Percentiles rank a stretch among this genome's conserved stretches.
These are phyloP conservation scores for Fusarium sp. DNA, from an alignment of 2,329 filamentous ascomycete species.

Conservation along the genomic window DNA sequence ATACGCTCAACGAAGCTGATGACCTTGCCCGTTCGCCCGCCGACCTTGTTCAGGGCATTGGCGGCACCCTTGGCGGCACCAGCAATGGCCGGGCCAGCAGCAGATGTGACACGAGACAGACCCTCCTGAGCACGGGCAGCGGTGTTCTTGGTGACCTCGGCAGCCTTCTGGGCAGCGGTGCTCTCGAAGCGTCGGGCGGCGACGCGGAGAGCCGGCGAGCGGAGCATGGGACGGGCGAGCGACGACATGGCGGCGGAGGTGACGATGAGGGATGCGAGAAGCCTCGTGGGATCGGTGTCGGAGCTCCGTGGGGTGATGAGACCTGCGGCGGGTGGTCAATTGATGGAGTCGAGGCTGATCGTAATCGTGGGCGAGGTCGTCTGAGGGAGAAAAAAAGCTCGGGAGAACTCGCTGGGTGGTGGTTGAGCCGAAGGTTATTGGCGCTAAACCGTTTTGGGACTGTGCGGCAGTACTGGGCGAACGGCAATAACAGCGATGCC, in stretches of 20 bases:
- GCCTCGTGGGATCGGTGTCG: conserved; percentile 41
- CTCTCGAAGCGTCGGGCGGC: conserved; percentile 71
- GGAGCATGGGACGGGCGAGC: conserved; percentile 58
- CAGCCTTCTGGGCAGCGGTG: conserved; percentile 61
- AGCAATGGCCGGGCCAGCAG: conserved; percentile 79
- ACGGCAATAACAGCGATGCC: conserved; percentile 28
- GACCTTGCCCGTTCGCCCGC: conserved; percentile 83
- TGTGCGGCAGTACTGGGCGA: conserved; percentile 24
- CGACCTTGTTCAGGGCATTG: conserved; percentile 78
- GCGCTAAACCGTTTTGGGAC: conserved; percentile 49
- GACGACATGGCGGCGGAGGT: conserved; percentile 49
- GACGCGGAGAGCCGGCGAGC: conserved; percentile 59
- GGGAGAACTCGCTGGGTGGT: conserved; percentile 56
- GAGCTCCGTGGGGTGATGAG: conserved; percentile 42
- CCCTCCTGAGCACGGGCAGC: conserved; percentile 80
- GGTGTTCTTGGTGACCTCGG: conserved; percentile 55
- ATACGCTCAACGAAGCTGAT: conserved; percentile 88
- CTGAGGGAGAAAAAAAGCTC: conserved; percentile 61
- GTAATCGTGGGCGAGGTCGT: conserved; percentile 45
- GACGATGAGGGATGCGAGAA: conserved; percentile 32
- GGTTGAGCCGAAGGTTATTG: conserved; percentile 37
- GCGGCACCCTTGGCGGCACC: conserved; percentile 76
- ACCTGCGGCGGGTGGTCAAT: conserved; percentile 50
- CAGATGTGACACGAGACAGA: conserved; percentile 82
- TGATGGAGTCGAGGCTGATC: conserved; percentile 48